Evolutionary conservation across 495 filamentous ascomycete genomes (phyloP).

Genomic region (Aspergillus funiculosus): DNA sequence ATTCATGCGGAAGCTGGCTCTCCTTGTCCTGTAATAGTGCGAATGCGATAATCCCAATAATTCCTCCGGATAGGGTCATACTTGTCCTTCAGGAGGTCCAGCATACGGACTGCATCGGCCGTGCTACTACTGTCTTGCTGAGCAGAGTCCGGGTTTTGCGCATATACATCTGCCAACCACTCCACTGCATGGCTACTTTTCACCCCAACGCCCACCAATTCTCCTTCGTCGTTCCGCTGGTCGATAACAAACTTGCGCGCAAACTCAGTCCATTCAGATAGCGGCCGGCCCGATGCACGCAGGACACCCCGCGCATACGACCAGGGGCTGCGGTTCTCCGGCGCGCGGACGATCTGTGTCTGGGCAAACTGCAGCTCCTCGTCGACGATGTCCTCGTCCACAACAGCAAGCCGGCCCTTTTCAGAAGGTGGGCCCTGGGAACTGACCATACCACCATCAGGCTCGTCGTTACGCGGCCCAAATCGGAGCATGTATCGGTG

Average conservation of each 20-base stretch:
- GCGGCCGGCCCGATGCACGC: slow-evolving; percentile 52
- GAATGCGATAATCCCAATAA: slow-evolving; percentile 83
- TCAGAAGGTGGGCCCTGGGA: slow-evolving; percentile 33
- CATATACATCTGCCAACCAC: slow-evolving; percentile 75
- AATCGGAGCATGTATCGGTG: slow-evolving; percentile 92
- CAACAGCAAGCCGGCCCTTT: slow-evolving; percentile 36
- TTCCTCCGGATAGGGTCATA: slow-evolving; percentile 87
- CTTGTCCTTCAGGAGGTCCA: slow-evolving; percentile 70
- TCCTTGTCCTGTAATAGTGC: slow-evolving; percentile 33
- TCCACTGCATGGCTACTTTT: slow-evolving; percentile 85
- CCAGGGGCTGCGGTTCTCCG: slow-evolving; percentile 93
- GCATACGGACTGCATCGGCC: slow-evolving; percentile 43
- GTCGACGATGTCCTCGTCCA: slow-evolving; percentile 60
- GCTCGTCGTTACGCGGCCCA: slow-evolving; percentile 43
- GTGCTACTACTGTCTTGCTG: slow-evolving; percentile 42
- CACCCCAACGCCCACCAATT: slow-evolving; percentile 34
- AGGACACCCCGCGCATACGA: slow-evolving; percentile 79
- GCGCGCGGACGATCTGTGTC: slow-evolving; percentile 65
- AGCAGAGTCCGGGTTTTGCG: slow-evolving; percentile 10
- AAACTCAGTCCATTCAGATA: slow-evolving; percentile 59
- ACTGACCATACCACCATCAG: slow-evolving; percentile 43
- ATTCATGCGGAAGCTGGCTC: slow-evolving; percentile 12
- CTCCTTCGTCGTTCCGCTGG: slow-evolving; percentile 34
- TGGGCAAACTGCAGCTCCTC: slow-evolving; percentile 69
- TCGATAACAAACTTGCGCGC: slow-evolving; percentile 56